Evolutionary conservation across 1,284 basidiomycete species (phyloP).

Genomic region (Heterobasidion occidentale): DNA sequence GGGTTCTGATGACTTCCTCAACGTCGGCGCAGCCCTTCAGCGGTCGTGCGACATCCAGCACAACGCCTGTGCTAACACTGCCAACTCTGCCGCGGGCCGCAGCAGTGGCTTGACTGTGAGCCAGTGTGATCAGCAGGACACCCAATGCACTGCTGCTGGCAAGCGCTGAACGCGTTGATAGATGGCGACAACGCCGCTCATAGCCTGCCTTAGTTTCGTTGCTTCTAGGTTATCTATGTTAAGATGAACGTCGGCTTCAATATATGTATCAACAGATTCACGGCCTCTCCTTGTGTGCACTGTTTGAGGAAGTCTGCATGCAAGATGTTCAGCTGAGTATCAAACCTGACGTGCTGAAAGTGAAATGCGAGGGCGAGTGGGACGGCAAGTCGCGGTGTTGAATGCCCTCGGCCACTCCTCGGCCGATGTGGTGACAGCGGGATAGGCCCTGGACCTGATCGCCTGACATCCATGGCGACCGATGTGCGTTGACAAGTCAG

Average conservation of each 20-base stretch:
- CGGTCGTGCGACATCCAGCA: slow-evolving; percentile 52
- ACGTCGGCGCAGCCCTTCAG: slow-evolving; percentile 40
- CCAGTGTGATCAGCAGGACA: slow-evolving; percentile 19
- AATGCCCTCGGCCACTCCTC: too few species aligned
- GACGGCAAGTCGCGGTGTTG: too few species aligned
- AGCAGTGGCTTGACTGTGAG: slow-evolving; percentile 12
- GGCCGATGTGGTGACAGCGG: too few species aligned
- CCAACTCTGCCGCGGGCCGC: slow-evolving; percentile 12
- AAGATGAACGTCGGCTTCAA: not conserved
- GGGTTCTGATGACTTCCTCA: slow-evolving; percentile 38
- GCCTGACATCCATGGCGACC: too few species aligned
- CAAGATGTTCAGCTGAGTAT: too few species aligned
- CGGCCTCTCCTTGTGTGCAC: not conserved
- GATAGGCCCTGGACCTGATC: too few species aligned
- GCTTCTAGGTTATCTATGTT: too few species aligned
- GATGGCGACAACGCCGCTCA: too few species aligned
- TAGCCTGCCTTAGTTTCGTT: too few species aligned
- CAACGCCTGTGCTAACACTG: slow-evolving; percentile 25
- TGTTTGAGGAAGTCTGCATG: not conserved
- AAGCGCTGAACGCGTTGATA: not conserved
- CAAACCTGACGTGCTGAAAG: too few species aligned
- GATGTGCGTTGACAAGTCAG: too few species aligned
- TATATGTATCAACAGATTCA: not conserved
- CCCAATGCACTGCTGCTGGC: slow-evolving; percentile 11
- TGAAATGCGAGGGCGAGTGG: too few species aligned